Conservation (phyloP, 75 land plant species). For the Ceratopteris richardii region DNA sequence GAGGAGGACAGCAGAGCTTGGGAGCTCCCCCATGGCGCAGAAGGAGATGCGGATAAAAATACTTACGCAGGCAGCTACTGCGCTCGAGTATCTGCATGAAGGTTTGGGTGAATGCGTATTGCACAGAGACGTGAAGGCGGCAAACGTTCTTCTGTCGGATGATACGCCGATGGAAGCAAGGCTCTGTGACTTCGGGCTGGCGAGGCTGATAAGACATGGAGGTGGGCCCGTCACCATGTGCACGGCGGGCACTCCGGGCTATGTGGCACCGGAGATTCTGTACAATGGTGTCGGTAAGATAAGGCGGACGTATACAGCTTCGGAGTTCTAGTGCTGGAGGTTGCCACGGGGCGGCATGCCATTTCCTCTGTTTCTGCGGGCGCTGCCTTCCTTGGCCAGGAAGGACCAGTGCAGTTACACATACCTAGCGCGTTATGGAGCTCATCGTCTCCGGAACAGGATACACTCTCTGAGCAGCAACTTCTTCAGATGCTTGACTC, state of each 20-base stretch:
- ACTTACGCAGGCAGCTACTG: slow-evolving; percentile 26
- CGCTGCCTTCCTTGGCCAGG: too few relatives aligned
- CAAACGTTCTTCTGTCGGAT: slow-evolving; percentile 33
- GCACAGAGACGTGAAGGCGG: slow-evolving; percentile 44
- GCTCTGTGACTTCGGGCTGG: slow-evolving; percentile 33
- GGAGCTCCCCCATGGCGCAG: not conserved
- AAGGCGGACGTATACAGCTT: slow-evolving; percentile 37
- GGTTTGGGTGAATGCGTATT: slow-evolving; percentile 29
- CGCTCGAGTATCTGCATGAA: slow-evolving; percentile 28
- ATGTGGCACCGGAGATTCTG: slow-evolving; percentile 27
- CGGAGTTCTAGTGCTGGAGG: slow-evolving; percentile 36
- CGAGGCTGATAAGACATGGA: slow-evolving; percentile 14
- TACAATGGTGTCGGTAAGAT: slow-evolving; percentile 17
- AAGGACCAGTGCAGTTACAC: too few relatives aligned
- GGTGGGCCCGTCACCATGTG: slow-evolving; percentile 6
- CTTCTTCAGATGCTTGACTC: too few relatives aligned
- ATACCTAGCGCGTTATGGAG: too few relatives aligned
- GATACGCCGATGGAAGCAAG: slow-evolving; percentile 1
- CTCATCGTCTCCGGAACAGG: too few relatives aligned
- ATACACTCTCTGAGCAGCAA: too few relatives aligned
- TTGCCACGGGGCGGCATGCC: slow-evolving; percentile 27
- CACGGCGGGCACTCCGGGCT: slow-evolving; percentile 29
- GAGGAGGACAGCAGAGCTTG: not conserved
- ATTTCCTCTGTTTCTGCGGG: too few relatives aligned
- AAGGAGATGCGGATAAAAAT: slow-evolving; percentile 23